These are phyloP conservation scores for Saraca asoca DNA, from an alignment of 331 rosid genomes.

Conservation along the genomic window DNA sequence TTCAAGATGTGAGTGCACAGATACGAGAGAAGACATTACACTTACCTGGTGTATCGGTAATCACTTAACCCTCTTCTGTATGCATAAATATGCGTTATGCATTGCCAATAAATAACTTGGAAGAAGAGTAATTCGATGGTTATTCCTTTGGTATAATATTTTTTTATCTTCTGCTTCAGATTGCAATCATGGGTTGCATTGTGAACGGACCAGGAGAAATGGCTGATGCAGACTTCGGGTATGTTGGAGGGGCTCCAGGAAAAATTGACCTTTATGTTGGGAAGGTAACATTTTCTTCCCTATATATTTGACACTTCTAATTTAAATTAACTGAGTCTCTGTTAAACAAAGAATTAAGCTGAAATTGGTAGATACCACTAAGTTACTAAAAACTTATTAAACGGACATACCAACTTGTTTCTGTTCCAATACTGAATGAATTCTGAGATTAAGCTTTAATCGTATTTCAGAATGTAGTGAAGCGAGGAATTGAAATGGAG, in stretches of 20 bases:
- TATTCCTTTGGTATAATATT: not conserved
- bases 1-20: conserved; percentile 92
- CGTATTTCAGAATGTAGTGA: conserved; percentile 73
- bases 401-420: not conserved
- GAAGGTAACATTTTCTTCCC: conserved; percentile 55
- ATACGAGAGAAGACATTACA: conserved; percentile 93
- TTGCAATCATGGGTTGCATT: conserved; percentile 99
- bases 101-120: not conserved
- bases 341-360: too few species aligned
- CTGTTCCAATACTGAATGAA: conserved; percentile 1
- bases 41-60: conserved; percentile 96
- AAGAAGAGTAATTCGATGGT: not conserved
- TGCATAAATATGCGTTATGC: too few species aligned
- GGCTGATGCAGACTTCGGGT: conserved; percentile 99
- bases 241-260: conserved; percentile 97
- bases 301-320: not conserved
- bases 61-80: not conserved
- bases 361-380: too few species aligned
- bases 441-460: conserved; percentile 36
- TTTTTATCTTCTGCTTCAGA: conserved; percentile 47
- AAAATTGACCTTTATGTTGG: conserved; percentile 98
- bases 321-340: too few species aligned
- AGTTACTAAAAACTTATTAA: too few species aligned
- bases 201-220: conserved; percentile 99
- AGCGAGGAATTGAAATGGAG: conserved; percentile 94